Evolutionary conservation across 768 basidiomycete genomes (phyloP), one percentile per base, ranked within the genome.

Genomic region (Boletellus ananas): DNA sequence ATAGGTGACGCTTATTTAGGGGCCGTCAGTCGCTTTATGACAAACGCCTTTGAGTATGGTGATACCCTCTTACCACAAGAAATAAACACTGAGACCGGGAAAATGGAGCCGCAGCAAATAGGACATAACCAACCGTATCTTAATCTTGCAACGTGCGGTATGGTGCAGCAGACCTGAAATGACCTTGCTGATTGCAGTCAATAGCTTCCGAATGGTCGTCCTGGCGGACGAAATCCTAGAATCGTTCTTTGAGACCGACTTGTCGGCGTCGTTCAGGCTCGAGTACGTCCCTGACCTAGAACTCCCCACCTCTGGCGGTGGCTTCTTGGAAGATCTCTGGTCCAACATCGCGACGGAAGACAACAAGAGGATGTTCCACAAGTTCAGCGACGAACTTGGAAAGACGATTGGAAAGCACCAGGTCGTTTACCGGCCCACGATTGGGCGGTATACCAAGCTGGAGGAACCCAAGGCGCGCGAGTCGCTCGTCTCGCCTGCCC

Each of bases 21-120:
- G 2, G 92, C 95, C 20, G 90, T 99, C 56, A 94, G 92, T 57
- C 85, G 93, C 36, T 95, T 97, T 66, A 94, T 98, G 85, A 88
- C 94, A 34, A 98, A 99, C 61, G 92, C 95, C 0, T 99, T 97
- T 60, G 96, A 99, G 63, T 97, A 94, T 50, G 96, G 94, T 3
- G 94, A 96, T 70, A 86, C 92, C n/a, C 76, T 92, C n/a, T 71
- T 89, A 14, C 87, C 86, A 50, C 67, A 48, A 65, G 70, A 47
- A 57, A 57, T 23, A 8, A 58, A 69, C 35, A 55, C 46, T 13
- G 58, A 70, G 29, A 67, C 66, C 1, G 73, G 74, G 41, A 73
- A 70, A 47, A 66, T 70, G 0, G 67, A 65, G 17, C 77, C 79
- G 25, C 78, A 69, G 39, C 65, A 70, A 44, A 74, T 87, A 38